Base-by-base conservation (phyloP, 306 rosid genomes). In the Sicyos edulis region DNA sequence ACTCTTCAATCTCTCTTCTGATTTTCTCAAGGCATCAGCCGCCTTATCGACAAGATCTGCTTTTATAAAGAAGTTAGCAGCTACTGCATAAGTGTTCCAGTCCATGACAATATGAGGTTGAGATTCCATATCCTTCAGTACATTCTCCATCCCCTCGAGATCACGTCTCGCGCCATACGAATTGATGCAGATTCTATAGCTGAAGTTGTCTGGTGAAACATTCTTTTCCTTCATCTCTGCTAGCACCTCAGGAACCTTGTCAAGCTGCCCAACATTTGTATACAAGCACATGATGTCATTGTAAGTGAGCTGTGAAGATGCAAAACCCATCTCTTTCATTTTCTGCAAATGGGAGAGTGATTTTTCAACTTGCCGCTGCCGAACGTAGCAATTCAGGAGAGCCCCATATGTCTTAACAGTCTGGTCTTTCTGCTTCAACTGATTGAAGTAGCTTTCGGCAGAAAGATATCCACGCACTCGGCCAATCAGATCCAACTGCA, bases 401-500 rank as follows among this genome's bases (percentile, higher is more conserved):
- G 96, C 96, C 44, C 96, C 96, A 11, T 88, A 82, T 4, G 98
- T 90, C 82, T 82, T 84, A 8, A 50, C 57, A 49, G 78, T 89
- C 82, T 82, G 83, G 29, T 90, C 83, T 52, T 75, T 75, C 3
- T 84, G 86, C 78, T 78, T 87, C 81, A 93, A 82, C 66, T 74
- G 72, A 62, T 53, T 21, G 49, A 92, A 92, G 70, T 88, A 88
- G 73, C 34, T 83, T 79, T 93, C 98, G 0, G 95, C 92, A 7
- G 80, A 61, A 76, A 22, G 72, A 71, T 63, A 75, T 37, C 96
- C 96, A 0, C 75, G 84, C 67, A 92, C 96, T 77, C 77, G 87
- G 49, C 96, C 95, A 16, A 86, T 81, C 61, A 87, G 81, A 86
- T 90, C 95, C 84, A 93, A 84, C 78, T 93, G 96, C 88, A 90